These are phyloP conservation scores for Xylariomycetidae sp. DNA, from an alignment of 2,329 filamentous ascomycete genomes.

Conservation along the genomic window DNA sequence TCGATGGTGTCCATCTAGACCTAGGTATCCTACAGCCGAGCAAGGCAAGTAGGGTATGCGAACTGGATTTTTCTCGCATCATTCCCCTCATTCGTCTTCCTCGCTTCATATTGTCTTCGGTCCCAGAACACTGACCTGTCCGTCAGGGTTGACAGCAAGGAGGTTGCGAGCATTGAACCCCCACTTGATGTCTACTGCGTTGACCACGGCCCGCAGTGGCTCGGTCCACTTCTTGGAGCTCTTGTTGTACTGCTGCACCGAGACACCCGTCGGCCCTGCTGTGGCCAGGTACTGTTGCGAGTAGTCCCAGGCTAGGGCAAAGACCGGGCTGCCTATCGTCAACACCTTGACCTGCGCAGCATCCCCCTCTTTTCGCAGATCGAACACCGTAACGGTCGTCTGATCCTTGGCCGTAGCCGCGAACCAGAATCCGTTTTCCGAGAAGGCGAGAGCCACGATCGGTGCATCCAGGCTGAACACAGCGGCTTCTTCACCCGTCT, in stretches of 20 bases:
- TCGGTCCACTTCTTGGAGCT: slow-evolving; percentile 83
- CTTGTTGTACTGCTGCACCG: slow-evolving; percentile 88
- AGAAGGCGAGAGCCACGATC: slow-evolving; percentile 74
- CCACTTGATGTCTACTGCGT: slow-evolving; percentile 72
- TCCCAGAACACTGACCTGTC: slow-evolving; percentile 63
- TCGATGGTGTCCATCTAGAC: too few relatives aligned
- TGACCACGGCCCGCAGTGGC: slow-evolving; percentile 68
- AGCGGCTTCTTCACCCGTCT: slow-evolving; percentile 69
- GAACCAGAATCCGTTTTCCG: slow-evolving; percentile 95
- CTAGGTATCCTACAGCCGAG: too few relatives aligned
- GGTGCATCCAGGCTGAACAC: slow-evolving; percentile 65
- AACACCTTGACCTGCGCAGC: slow-evolving; percentile 76
- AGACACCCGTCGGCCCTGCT: slow-evolving; percentile 71
- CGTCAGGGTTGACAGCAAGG: slow-evolving; percentile 67
- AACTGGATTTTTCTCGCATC: too few relatives aligned
- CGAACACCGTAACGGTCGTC: slow-evolving; percentile 78
- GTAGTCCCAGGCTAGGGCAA: slow-evolving; percentile 83
- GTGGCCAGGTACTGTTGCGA: slow-evolving; percentile 88
- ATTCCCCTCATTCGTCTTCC: too few relatives aligned
- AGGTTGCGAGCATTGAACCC: slow-evolving; percentile 68
- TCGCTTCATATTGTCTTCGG: too few relatives aligned
- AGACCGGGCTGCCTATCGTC: slow-evolving; percentile 73
- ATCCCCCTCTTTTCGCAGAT: slow-evolving; percentile 85
- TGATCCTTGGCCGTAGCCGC: slow-evolving; percentile 75
- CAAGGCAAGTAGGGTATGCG: too few relatives aligned